Evolutionary conservation across 805 yeast genomes (phyloP).

Genomic region (Yarrowia phangngaensis): DNA sequence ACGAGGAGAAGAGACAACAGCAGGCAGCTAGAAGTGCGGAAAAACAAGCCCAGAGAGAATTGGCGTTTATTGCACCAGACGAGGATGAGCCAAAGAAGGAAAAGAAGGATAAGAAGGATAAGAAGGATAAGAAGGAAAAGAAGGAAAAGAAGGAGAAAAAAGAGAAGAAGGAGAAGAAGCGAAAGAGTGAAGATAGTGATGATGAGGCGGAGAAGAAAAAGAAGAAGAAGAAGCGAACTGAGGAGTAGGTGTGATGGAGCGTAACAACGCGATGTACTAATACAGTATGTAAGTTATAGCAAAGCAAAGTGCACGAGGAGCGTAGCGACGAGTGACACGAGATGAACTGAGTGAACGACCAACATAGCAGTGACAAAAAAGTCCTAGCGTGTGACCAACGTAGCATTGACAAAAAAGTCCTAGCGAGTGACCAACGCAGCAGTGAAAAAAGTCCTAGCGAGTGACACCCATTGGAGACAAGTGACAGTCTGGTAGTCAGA

Average conservation of each 20-base stretch:
- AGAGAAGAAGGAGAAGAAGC: constrained; percentile 34
- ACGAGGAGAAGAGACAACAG: constrained; percentile 72
- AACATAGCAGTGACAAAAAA: too few relatives aligned
- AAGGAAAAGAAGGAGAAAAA: constrained; percentile 35
- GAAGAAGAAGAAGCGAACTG: constrained; percentile 24
- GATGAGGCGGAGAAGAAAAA: constrained; percentile 23
- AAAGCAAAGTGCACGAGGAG: too few relatives aligned
- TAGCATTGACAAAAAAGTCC: too few relatives aligned
- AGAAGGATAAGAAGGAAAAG: constrained; percentile 35
- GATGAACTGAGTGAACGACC: too few relatives aligned
- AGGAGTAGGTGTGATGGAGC: constrained; percentile 16
- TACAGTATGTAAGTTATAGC: too few relatives aligned
- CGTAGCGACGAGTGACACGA: too few relatives aligned
- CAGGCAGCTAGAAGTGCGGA: constrained; percentile 66
- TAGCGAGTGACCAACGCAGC: too few relatives aligned
- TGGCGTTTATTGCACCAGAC: constrained; percentile 82
- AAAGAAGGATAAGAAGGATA: constrained; percentile 38
- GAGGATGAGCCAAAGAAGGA: constrained; percentile 54
- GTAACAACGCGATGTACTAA: too few relatives aligned
- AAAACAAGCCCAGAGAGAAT: constrained; percentile 64
- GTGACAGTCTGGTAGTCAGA: too few relatives aligned
- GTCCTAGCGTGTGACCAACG: too few relatives aligned
- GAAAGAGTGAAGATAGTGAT: constrained; percentile 33
- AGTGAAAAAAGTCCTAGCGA: too few relatives aligned
- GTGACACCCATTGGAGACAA: too few relatives aligned